A percentile compares a stretch with the other conserved stretches of the same genome.
phyloP scores from a whole-genome alignment of 2,329 filamentous ascomycete genomes.

The Coniochaeta ligniaria region DNA sequence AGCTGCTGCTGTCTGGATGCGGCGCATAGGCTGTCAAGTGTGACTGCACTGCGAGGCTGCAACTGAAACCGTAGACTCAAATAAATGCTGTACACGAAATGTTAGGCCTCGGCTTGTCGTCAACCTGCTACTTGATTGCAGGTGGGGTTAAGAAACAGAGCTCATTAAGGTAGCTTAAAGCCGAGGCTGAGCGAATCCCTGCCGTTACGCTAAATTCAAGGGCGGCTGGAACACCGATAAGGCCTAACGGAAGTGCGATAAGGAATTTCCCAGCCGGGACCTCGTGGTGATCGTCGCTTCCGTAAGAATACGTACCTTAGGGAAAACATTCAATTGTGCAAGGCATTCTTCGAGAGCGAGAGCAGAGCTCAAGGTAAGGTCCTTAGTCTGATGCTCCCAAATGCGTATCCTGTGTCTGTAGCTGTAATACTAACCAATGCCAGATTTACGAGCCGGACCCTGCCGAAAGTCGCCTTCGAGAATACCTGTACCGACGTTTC shows the following conservation, averaged over 20 bases:
- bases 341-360: neutral
- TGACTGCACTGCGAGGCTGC: neutral
- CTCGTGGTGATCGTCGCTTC: neutral
- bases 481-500: neutral
- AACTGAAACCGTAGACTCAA: neutral
- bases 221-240: slow-evolving; percentile 2
- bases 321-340: neutral
- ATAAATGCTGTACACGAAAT: too few species aligned
- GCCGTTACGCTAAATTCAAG: neutral
- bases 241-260: neutral
- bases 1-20: neutral
- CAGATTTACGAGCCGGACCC: neutral
- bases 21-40: neutral
- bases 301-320: too few species aligned
- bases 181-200: neutral
- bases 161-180: neutral
- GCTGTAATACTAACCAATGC: neutral
- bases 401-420: neutral
- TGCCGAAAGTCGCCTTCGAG: neutral
- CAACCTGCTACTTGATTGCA: neutral
- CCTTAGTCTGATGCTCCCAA: neutral
- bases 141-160: neutral
- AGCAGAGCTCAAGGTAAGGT: neutral
- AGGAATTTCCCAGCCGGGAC: slow-evolving; percentile 3
- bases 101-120: neutral